Conservation (phyloP, 2,329 filamentous ascomycete genomes). For the Ascochyta viciae-villosae region DNA sequence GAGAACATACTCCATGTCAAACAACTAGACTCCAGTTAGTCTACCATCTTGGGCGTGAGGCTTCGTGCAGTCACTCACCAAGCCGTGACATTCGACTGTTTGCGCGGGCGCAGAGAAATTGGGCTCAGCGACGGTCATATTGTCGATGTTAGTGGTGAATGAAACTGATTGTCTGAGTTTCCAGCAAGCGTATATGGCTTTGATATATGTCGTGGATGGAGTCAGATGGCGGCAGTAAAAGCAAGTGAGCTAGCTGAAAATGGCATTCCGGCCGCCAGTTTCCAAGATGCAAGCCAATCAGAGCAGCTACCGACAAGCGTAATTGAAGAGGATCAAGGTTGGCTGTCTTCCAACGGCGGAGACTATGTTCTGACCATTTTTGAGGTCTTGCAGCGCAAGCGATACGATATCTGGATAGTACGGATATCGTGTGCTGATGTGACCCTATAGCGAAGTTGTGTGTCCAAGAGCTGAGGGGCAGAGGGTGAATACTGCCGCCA, state of each 20-base stretch:
- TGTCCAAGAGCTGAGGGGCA: background rate
- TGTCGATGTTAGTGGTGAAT: background rate
- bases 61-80: conserved; percentile 42
- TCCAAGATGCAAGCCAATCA: conserved; percentile 2
- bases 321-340: background rate
- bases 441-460: background rate
- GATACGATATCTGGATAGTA: background rate
- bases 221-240: conserved; percentile 6
- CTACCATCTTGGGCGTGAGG: background rate
- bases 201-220: conserved; percentile 1
- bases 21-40: conserved; percentile 30
- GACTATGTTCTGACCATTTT: background rate
- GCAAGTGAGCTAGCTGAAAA: conserved; percentile 4
- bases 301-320: conserved; percentile 1
- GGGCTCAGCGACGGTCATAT: conserved; percentile 42
- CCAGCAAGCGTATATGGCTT: background rate
- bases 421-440: background rate
- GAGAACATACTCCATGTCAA: conserved; percentile 44
- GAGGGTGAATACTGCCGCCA: background rate
- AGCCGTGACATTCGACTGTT: conserved; percentile 51
- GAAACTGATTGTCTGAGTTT: background rate
- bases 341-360: background rate
- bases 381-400: background rate
- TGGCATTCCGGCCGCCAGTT: conserved; percentile 8
- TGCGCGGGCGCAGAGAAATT: conserved; percentile 53